A percentile compares a stretch with the other conserved stretches of the same genome.
These are phyloP conservation scores for Coelastrella sp. DNA, from an alignment of 139 green algal species.

Conservation along the genomic window DNA sequence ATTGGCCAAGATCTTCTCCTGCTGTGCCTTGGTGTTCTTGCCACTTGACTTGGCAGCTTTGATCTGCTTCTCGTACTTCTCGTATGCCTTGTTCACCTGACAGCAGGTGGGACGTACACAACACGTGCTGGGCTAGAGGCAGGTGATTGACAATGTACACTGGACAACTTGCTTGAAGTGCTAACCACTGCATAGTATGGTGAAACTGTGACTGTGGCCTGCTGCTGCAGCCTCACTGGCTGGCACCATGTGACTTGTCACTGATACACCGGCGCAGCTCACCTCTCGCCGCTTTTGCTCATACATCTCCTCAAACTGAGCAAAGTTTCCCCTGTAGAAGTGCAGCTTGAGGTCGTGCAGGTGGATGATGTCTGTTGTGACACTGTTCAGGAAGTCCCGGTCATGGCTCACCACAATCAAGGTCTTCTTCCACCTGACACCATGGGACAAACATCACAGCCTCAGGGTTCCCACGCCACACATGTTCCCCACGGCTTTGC, in stretches of 20 bases:
- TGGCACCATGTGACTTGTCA: not conserved
- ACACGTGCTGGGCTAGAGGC: not conserved
- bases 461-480: too few species aligned
- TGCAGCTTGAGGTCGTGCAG: conserved; percentile 96
- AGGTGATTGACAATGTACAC: too few species aligned
- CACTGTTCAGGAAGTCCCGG: conserved; percentile 97
- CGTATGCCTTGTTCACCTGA: conserved; percentile 76
- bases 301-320: conserved; percentile 99
- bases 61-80: conserved; percentile 96
- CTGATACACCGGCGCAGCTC: conserved; percentile 63
- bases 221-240: not conserved
- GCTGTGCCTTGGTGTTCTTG: conserved; percentile 77
- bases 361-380: conserved; percentile 99
- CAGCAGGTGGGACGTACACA: not conserved
- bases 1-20: conserved; percentile 63
- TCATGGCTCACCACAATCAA: conserved; percentile 99
- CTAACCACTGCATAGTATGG: too few species aligned
- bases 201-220: too few species aligned
- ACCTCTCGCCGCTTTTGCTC: conserved; percentile 95
- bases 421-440: conserved; percentile 98
- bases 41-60: conserved; percentile 85
- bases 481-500: too few species aligned
- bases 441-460: not conserved
- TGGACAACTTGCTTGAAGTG: too few species aligned
- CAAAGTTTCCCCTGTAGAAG: conserved; percentile 94